Conservation (phyloP, 352 stramenopile genomes). For the Globisporangium nodosum region DNA sequence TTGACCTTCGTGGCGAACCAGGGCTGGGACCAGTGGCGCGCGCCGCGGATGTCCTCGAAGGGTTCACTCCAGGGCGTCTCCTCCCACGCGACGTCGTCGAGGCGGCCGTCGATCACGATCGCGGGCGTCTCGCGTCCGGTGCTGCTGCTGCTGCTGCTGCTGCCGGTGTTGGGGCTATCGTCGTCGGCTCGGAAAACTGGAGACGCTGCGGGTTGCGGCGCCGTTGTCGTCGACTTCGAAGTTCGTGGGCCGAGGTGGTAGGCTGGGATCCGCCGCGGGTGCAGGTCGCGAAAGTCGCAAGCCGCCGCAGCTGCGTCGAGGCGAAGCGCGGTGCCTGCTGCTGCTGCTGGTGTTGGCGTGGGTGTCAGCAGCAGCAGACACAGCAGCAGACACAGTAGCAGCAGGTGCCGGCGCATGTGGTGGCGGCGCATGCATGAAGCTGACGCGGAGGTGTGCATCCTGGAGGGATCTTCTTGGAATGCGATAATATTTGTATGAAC, state of each 20-base stretch:
- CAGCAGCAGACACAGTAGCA: neutral
- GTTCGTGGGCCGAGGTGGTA: neutral
- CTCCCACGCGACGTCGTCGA: conserved; percentile 57
- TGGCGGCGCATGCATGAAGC: neutral
- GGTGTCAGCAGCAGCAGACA: neutral
- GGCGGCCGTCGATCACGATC: conserved; percentile 38
- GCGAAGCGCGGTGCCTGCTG: neutral
- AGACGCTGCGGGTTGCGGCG: neutral
- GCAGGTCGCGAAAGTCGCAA: neutral
- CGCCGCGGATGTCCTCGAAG: conserved; percentile 66
- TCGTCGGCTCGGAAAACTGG: neutral
- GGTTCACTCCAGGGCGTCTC: conserved; percentile 43
- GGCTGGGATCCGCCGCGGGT: neutral
- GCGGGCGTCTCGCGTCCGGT: neutral
- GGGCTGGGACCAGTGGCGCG: conserved; percentile 52
- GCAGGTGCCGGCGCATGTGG: neutral
- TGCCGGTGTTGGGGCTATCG: neutral
- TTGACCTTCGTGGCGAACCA: conserved; percentile 74
- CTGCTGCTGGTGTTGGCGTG: neutral
- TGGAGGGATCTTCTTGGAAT: neutral
- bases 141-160: neutral
- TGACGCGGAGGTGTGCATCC: neutral
- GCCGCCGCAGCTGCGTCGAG: neutral
- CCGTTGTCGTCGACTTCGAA: neutral
- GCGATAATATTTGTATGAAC: neutral